Evolutionary conservation across 371 early-diverging fungal genomes (phyloP).

Genomic region (Nematocida parisii): DNA sequence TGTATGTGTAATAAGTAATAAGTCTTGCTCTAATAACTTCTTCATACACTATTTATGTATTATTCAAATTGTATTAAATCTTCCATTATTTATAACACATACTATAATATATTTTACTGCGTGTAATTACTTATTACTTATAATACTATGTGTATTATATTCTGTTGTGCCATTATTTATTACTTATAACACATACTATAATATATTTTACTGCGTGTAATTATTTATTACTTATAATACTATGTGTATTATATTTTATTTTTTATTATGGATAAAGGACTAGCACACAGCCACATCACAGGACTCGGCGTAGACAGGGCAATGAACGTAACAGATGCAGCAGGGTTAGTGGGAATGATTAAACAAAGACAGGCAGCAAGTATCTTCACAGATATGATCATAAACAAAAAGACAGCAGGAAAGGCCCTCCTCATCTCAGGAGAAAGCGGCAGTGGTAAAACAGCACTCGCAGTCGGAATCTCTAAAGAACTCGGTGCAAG

Average conservation of each 20-base stretch:
- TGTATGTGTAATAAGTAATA: too few relatives aligned
- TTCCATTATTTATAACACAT: too few relatives aligned
- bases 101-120: too few relatives aligned
- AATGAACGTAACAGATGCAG: not conserved
- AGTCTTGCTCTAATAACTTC: too few relatives aligned
- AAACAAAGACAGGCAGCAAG: slow-evolving; percentile 53
- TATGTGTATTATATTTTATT: slow-evolving; percentile 5
- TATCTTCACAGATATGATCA: slow-evolving; percentile 60
- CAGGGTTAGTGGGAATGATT: slow-evolving; percentile 57
- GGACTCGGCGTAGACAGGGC: slow-evolving; percentile 58
- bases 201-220: too few relatives aligned
- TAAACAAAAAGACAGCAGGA: slow-evolving; percentile 56
- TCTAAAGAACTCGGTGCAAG: slow-evolving; percentile 59
- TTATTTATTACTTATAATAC: too few relatives aligned
- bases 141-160: too few relatives aligned
- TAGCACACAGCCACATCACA: slow-evolving; percentile 61
- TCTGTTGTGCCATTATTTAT: too few relatives aligned
- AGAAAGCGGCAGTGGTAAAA: slow-evolving; percentile 63
- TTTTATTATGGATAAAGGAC: slow-evolving; percentile 57
- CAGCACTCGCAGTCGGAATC: slow-evolving; percentile 60
- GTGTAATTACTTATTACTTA: too few relatives aligned
- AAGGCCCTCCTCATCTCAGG: slow-evolving; percentile 60
- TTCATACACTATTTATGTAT: too few relatives aligned
- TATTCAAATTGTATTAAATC: too few relatives aligned
- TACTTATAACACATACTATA: too few relatives aligned